A percentile compares a stretch with the other conserved stretches of the same genome.
These are phyloP conservation scores for Phylloporus sp. DNA, from an alignment of 768 basidiomycete species.

Conservation along the genomic window DNA sequence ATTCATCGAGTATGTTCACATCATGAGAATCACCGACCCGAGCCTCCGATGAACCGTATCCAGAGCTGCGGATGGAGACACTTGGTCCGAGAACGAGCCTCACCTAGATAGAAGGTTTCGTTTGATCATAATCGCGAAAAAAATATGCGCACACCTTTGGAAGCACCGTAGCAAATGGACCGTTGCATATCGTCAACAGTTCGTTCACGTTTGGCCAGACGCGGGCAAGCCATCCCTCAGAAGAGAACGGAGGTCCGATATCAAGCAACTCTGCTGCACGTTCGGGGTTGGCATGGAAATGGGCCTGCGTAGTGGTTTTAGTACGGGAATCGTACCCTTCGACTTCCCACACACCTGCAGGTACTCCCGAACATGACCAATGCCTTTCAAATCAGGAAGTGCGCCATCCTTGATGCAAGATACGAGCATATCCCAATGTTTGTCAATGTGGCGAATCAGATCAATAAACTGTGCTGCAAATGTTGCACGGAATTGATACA, in stretches of 20 bases:
- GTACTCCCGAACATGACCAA: slow-evolving; percentile 7
- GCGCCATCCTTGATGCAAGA: slow-evolving; percentile 12
- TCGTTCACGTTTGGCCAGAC: slow-evolving; percentile 11
- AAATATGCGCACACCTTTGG: slow-evolving; percentile 4
- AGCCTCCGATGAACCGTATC: slow-evolving; percentile 12
- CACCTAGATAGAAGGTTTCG: slow-evolving; percentile 2
- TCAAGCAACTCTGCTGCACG: slow-evolving; percentile 14
- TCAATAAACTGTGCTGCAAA: slow-evolving; percentile 10
- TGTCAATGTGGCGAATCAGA: slow-evolving; percentile 13
- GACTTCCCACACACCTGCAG: slow-evolving; percentile 5
- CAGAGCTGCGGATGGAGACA: neutral
- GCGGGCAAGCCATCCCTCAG: slow-evolving; percentile 11
- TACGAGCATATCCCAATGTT: slow-evolving; percentile 16
- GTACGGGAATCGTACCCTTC: neutral
- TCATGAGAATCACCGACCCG: neutral
- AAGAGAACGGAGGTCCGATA: slow-evolving; percentile 10
- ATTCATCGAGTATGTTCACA: slow-evolving; percentile 5
- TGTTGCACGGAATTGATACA: neutral
- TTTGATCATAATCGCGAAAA: neutral
- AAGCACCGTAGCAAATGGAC: slow-evolving; percentile 7
- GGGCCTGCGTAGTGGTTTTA: slow-evolving; percentile 2
- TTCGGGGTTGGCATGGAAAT: slow-evolving; percentile 8
- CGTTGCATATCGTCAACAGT: slow-evolving; percentile 6
- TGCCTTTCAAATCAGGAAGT: slow-evolving; percentile 13
- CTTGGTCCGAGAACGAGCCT: slow-evolving; percentile 11